These are phyloP conservation scores for Cutaneotrichosporon dermatis DNA, from an alignment of 1,284 basidiomycete genomes.

Conservation along the genomic window DNA sequence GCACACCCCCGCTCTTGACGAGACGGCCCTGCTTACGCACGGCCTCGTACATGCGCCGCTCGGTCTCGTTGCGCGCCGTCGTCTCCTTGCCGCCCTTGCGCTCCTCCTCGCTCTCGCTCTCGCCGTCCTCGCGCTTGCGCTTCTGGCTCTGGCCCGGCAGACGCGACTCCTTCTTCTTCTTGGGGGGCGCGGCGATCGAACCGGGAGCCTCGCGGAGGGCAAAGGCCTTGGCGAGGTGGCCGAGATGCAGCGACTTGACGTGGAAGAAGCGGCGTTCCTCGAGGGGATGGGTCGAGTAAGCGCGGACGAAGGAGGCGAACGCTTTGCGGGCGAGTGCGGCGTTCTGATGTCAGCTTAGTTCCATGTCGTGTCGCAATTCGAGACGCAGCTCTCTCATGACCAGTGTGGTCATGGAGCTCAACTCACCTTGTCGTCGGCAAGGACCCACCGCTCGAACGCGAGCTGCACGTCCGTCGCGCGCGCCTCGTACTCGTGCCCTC, in stretches of 20 bases:
- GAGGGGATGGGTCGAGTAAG: constrained; percentile 94
- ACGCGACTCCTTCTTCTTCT: constrained; percentile 18
- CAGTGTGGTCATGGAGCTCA: too few relatives aligned
- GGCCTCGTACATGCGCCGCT: constrained; percentile 79
- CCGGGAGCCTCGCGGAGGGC: constrained; percentile 89
- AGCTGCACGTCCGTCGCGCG: constrained; percentile 95
- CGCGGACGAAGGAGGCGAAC: constrained; percentile 87
- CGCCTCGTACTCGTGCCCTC: constrained; percentile 71
- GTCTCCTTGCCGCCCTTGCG: constrained; percentile 38
- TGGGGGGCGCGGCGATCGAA: constrained; percentile 51
- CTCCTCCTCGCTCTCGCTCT: constrained; percentile 50
- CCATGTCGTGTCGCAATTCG: too few relatives aligned
- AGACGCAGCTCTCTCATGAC: not conserved
- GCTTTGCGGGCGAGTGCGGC: constrained; percentile 73
- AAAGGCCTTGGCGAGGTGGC: constrained; percentile 95
- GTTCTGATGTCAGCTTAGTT: constrained; percentile 57
- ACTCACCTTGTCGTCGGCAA: constrained; percentile 66
- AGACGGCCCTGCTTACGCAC: constrained; percentile 79
- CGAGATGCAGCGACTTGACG: constrained; percentile 85
- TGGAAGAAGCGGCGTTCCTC: constrained; percentile 96
- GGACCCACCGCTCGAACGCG: constrained; percentile 90
- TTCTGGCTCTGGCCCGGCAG: constrained; percentile 26
- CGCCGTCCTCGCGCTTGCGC: constrained; percentile 51
- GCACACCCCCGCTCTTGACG: constrained; percentile 71
- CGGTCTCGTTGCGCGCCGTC: constrained; percentile 56